These are phyloP conservation scores for Cryphonectria japonica DNA, from an alignment of 2,329 filamentous ascomycete genomes.

Conservation along the genomic window DNA sequence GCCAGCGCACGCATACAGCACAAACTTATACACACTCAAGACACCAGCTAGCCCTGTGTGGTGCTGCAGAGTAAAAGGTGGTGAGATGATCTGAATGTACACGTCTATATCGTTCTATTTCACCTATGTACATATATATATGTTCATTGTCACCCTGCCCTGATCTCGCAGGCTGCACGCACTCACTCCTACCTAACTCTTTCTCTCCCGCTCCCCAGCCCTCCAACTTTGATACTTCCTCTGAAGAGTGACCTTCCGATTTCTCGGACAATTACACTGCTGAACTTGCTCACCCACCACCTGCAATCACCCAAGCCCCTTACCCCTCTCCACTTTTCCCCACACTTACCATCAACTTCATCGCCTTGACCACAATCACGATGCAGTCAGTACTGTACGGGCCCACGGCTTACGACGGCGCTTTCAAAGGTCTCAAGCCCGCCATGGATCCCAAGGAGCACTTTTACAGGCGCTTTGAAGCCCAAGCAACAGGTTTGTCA, in stretches of 20 bases:
- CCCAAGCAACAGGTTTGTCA: constrained; percentile 59
- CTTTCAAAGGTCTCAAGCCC: constrained; percentile 33
- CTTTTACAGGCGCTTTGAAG: constrained; percentile 84
- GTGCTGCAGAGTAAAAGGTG: background rate
- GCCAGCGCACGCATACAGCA: background rate
- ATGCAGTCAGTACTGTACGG: constrained; percentile 25
- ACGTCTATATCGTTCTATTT: background rate
- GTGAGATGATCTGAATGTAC: background rate
- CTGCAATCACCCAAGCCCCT: background rate
- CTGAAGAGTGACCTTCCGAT: background rate
- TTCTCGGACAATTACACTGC: background rate
- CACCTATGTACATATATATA: background rate
- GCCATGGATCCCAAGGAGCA: constrained; percentile 68
- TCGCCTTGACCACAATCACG: background rate
- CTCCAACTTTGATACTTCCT: background rate
- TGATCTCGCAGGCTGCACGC: no score
- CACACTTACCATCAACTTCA: background rate
- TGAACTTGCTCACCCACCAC: background rate
- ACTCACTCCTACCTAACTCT: background rate
- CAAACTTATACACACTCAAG: background rate
- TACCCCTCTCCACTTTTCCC: background rate
- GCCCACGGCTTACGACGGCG: constrained; percentile 29
- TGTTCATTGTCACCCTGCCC: background rate
- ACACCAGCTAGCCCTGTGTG: background rate
- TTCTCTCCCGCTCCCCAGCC: background rate